Conservation (phyloP, 2,329 filamentous ascomycete genomes). For the Fonsecaea nubica region DNA sequence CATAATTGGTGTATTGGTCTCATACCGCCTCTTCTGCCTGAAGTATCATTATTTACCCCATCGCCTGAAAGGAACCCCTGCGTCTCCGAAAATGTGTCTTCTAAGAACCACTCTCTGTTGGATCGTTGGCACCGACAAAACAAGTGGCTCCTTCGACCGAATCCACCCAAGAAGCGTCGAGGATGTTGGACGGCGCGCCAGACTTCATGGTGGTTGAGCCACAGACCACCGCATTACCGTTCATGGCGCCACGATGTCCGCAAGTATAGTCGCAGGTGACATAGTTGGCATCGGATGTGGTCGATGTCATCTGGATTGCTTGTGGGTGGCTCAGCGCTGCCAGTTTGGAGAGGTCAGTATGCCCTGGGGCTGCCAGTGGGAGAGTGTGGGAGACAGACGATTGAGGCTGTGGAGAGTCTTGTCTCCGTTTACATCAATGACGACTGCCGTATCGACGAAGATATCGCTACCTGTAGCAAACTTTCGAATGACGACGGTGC, state of each 20-base stretch:
- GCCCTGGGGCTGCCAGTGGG: neutral
- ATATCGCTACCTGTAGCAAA: neutral
- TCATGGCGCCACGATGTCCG: neutral
- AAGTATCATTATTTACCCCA: neutral
- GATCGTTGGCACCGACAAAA: conserved; percentile 15
- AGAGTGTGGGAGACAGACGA: neutral
- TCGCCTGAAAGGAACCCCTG: neutral
- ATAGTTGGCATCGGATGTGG: conserved; percentile 10
- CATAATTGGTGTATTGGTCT: no score
- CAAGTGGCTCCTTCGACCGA: conserved; percentile 5
- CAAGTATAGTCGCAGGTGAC: conserved; percentile 14
- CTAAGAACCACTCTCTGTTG: conserved; percentile 4
- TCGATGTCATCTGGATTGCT: conserved; percentile 9
- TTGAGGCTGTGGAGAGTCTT: conserved; percentile 9
- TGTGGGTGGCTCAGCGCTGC: conserved; percentile 4
- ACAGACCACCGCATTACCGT: conserved; percentile 1
- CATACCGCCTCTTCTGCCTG: no score
- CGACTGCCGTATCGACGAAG: conserved; percentile 7
- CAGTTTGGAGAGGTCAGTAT: neutral
- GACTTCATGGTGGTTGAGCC: conserved; percentile 16
- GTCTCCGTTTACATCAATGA: neutral
- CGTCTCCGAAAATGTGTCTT: neutral
- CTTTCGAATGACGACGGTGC: conserved; percentile 13
- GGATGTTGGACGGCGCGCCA: conserved; percentile 1
- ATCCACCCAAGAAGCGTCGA: conserved; percentile 17